phyloP scores from a whole-genome alignment of 345 rosid species.

The Trapa incisa region DNA sequence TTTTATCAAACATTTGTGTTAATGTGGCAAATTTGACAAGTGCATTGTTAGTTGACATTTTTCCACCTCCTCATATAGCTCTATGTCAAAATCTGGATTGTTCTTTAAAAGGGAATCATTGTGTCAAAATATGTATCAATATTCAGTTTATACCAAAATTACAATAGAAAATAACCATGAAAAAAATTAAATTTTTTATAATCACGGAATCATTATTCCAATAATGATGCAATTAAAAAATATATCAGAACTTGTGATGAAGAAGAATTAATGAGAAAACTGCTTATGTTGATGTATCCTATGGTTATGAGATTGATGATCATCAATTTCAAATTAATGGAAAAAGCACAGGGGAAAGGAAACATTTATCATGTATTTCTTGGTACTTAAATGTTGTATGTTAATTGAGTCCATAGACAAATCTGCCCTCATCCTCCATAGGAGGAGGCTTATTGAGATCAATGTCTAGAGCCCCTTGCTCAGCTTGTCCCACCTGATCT shows the following conservation, averaged over 20 bases:
- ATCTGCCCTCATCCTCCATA: constrained; percentile 10
- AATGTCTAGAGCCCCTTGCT: constrained; percentile 9
- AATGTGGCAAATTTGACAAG: not conserved
- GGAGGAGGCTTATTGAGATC: constrained; percentile 25
- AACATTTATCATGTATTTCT: not conserved
- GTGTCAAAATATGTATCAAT: not conserved
- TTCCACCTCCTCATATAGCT: not conserved
- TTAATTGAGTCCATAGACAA: constrained; percentile 1
- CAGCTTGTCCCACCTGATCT: constrained; percentile 11
- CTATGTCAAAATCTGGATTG: not conserved
- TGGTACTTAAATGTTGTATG: not conserved
- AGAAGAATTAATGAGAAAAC: not conserved
- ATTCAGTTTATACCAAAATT: not conserved
- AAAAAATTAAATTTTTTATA: not conserved
- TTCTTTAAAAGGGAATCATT: not conserved
- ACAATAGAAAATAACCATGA: not conserved
- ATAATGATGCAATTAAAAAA: not conserved
- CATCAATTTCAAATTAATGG: not conserved
- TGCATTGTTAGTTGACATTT: not conserved
- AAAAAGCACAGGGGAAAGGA: not conserved
- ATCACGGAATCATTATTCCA: too few relatives aligned
- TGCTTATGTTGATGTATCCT: not conserved
- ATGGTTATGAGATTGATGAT: not conserved
- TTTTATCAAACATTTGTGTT: not conserved
- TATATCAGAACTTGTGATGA: not conserved